These are phyloP conservation scores for Crithidia mellificae DNA, from an alignment of 208 protist species.

Conservation along the genomic window DNA sequence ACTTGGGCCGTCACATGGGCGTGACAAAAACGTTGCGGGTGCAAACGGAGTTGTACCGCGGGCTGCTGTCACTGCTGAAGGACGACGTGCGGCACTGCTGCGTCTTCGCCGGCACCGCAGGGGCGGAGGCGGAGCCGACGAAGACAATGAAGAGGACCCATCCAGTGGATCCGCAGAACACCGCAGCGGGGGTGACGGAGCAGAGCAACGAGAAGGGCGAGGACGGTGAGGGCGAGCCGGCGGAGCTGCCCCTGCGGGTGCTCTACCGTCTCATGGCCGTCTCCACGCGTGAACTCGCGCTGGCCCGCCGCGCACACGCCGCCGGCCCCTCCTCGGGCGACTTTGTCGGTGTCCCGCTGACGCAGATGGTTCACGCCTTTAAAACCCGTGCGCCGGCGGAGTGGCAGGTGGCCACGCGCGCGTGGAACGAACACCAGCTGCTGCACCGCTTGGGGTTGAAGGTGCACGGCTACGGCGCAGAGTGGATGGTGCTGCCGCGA, in stretches of 20 bases:
- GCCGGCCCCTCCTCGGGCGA: background rate
- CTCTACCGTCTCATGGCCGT: conserved; percentile 53
- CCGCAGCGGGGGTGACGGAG: conserved; percentile 18
- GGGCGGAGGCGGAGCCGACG: background rate
- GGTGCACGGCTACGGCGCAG: conserved; percentile 43
- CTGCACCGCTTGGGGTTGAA: conserved; percentile 80
- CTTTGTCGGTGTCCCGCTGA: conserved; percentile 32
- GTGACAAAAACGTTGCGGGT: conserved; percentile 64
- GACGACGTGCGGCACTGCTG: conserved; percentile 53
- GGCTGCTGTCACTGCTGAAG: no score
- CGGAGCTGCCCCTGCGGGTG: conserved; percentile 42
- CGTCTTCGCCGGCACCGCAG: conserved; percentile 62
- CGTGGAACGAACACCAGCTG: conserved; percentile 85
- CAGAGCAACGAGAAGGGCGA: background rate
- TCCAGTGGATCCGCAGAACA: no score
- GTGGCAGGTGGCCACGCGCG: conserved; percentile 57
- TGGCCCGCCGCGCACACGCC: conserved; percentile 7
- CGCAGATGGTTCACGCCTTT: conserved; percentile 45
- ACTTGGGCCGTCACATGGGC: conserved; percentile 69
- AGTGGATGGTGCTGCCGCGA: conserved; percentile 57
- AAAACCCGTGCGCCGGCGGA: conserved; percentile 49
- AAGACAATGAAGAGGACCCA: no score
- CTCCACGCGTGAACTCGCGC: conserved; percentile 35
- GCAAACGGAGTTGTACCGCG: conserved; percentile 58
- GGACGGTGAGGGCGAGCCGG: background rate